Evolutionary conservation across 768 basidiomycete species (phyloP), one percentile per base, ranked within the genome.

Genomic region (Rhizopogon vinicolor): DNA sequence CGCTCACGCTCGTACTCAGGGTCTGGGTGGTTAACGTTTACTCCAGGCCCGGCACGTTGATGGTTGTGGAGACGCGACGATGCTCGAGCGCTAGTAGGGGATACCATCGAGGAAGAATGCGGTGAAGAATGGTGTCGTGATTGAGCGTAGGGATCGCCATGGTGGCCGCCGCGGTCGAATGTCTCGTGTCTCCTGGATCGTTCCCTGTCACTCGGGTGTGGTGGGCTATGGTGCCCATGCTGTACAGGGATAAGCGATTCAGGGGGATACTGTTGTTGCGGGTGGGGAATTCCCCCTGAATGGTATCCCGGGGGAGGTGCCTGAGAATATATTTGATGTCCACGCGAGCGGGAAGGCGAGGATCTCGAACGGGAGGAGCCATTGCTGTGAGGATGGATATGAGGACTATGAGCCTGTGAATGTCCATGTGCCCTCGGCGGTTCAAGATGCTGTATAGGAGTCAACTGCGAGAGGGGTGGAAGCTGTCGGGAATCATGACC

Each of bases 21-120:
- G 40, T 72, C 73, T 39, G 69, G 65, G 59, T 69, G 65, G 63
- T 77, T 79, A 45, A 85, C 74, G 60, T 78, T 82, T 25, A 82
- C 75, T 3, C 77, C 84, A 41, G 85, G 84, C 7, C 85, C 86
- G 62, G 85, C 64, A 53, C 85, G 83, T 67, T 87, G 86, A 68
- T 88, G 86, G 57, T 75, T 76, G 66, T 88, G 88, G 45, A 77
- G 67, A 62, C 79, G 78, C 52, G 73, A 65, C 57, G 65, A 66
- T 63, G 68, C 66, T 62, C 71, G 69, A 58, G 65, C 54, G 48
- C 60, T 62, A n/a, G 72, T 68, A 31, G 76, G 72, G 45, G 68
- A 69, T 58, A 68, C 43, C 56, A 70, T 49, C 13, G 68, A 55
- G 48, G 74, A 67, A 5, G 72, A 66, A 16, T 75, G 67, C 31